A percentile compares a stretch with the other conserved stretches of the same genome.
phyloP scores from a whole-genome alignment of 2,329 filamentous ascomycete species.

The Cladosporium colombiae region DNA sequence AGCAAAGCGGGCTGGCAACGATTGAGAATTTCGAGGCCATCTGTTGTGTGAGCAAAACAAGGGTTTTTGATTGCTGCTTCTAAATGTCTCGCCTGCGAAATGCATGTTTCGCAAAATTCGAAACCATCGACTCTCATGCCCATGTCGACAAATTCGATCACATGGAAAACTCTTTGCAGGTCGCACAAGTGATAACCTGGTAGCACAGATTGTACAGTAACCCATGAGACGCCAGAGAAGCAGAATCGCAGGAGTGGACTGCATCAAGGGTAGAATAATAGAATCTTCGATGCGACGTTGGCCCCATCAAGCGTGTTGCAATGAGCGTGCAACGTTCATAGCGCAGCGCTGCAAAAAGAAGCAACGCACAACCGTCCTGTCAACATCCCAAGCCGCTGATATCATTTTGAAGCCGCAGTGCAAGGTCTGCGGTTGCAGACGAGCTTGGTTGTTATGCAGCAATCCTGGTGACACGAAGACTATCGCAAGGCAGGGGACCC shows the following conservation, averaged over 20 bases:
- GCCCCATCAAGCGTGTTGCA: neutral
- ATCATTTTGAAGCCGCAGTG: slow-evolving; percentile 8
- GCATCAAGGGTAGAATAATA: neutral
- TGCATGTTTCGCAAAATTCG: neutral
- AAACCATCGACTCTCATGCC: neutral
- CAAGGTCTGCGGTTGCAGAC: slow-evolving; percentile 5
- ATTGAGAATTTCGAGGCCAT: slow-evolving; percentile 1
- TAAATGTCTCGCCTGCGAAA: slow-evolving; percentile 1
- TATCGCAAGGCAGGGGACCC: slow-evolving; percentile 2
- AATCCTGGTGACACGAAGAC: neutral
- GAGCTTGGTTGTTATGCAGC: neutral
- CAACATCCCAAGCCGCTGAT: slow-evolving; percentile 9
- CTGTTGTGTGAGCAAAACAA: neutral
- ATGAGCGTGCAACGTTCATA: slow-evolving; percentile 6
- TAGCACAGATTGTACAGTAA: neutral
- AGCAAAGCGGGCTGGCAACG: neutral
- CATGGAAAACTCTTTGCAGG: neutral
- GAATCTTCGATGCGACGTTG: slow-evolving; percentile 11
- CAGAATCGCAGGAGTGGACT: neutral
- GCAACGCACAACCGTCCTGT: slow-evolving; percentile 8
- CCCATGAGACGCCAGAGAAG: neutral
- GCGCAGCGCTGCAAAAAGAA: neutral
- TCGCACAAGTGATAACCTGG: slow-evolving; percentile 2
- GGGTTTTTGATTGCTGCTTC: slow-evolving; percentile 9
- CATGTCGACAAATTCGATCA: neutral